These are phyloP conservation scores for Solanum bukasovii DNA, from an alignment of 257 asterid genomes.

Conservation along the genomic window DNA sequence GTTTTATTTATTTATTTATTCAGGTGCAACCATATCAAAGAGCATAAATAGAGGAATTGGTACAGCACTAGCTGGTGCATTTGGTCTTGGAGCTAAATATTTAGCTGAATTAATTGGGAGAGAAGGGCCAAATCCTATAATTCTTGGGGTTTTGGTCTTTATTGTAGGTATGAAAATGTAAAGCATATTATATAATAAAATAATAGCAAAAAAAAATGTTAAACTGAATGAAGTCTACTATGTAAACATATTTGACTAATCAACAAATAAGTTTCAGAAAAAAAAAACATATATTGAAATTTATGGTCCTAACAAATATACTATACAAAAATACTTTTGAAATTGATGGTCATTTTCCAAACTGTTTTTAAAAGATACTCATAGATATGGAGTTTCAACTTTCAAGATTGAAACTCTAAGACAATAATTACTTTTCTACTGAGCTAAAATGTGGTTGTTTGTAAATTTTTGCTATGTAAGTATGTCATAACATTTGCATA, in stretches of 20 bases:
- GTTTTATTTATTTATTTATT: not conserved
- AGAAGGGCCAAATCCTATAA: constrained; percentile 40
- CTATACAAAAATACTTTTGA: too few relatives aligned
- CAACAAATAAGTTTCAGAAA: not conserved
- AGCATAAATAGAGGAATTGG: constrained; percentile 59
- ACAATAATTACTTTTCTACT: not conserved
- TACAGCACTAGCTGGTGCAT: constrained; percentile 49
- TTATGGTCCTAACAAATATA: not conserved
- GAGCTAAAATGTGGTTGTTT: too few relatives aligned
- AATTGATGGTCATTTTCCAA: not conserved
- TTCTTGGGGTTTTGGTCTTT: constrained; percentile 57
- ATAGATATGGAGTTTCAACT: not conserved
- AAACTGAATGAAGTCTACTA: too few relatives aligned
- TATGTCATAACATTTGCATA: not conserved
- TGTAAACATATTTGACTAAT: not conserved
- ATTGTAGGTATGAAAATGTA: constrained; percentile 27
- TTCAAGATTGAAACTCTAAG: not conserved
- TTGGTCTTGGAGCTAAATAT: constrained; percentile 66
- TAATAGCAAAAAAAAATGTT: not conserved
- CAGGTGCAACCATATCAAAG: constrained; percentile 68
- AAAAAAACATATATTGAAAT: not conserved
- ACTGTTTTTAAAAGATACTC: not conserved
- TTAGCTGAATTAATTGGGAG: constrained; percentile 49
- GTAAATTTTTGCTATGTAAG: too few relatives aligned
- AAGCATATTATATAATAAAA: not conserved